A percentile compares a stretch with the other conserved stretches of the same genome.
Conservation (phyloP, 2,329 filamentous ascomycete species). For the Colletotrichum filicis region DNA sequence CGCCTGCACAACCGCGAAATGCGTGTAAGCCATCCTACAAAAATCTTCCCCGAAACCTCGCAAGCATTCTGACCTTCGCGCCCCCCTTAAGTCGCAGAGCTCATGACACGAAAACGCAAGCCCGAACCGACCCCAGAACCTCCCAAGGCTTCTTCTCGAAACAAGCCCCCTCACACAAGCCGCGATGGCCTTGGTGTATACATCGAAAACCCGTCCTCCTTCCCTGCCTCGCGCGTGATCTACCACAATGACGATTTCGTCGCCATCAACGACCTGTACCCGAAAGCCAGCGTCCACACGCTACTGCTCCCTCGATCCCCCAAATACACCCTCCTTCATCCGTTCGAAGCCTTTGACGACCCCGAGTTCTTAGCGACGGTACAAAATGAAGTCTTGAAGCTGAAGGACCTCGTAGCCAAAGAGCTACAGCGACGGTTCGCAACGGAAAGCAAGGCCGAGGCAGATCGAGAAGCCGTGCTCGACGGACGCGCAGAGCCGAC, state of each 20-base stretch:
- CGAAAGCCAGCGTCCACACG: slow-evolving; percentile 86
- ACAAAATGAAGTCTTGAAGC: slow-evolving; percentile 66
- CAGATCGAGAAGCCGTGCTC: slow-evolving; percentile 73
- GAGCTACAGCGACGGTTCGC: slow-evolving; percentile 81
- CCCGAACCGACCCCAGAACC: slow-evolving; percentile 35
- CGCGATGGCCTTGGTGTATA: slow-evolving; percentile 76
- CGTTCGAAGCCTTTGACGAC: slow-evolving; percentile 82
- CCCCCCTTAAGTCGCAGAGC: slow-evolving; percentile 43
- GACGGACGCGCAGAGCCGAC: slow-evolving; percentile 62
- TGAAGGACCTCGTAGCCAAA: slow-evolving; percentile 74
- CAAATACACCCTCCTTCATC: slow-evolving; percentile 71
- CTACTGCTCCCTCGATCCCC: slow-evolving; percentile 85
- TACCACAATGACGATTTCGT: slow-evolving; percentile 77
- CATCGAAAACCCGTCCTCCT: slow-evolving; percentile 70
- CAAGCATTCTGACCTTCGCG: background rate
- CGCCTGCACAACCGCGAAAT: slow-evolving; percentile 45
- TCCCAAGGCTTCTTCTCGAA: slow-evolving; percentile 35
- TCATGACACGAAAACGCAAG: slow-evolving; percentile 52
- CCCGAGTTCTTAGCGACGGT: slow-evolving; percentile 74
- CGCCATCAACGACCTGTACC: slow-evolving; percentile 83
- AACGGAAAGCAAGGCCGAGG: slow-evolving; percentile 70
- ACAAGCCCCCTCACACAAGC: slow-evolving; percentile 52
- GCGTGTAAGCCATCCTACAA: slow-evolving; percentile 49
- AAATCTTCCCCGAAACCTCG: background rate
- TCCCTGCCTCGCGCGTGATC: slow-evolving; percentile 70